Percentiles rank a stretch among this genome's conserved stretches.
These are phyloP conservation scores for Neurospora sp. DNA, from an alignment of 495 filamentous ascomycete species.

Conservation along the genomic window DNA sequence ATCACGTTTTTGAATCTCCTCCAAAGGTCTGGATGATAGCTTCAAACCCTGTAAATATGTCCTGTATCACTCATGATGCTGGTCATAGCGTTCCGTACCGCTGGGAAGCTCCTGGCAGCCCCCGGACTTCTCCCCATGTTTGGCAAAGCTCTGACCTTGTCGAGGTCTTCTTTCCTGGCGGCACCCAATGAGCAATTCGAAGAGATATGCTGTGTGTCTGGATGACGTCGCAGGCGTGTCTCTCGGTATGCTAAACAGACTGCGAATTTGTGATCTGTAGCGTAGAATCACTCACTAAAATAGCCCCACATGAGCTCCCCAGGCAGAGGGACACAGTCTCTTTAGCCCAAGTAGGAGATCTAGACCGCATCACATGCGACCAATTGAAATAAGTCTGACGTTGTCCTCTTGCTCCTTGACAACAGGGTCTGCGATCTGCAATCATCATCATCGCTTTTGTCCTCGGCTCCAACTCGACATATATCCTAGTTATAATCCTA, in stretches of 20 bases:
- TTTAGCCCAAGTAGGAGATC: neutral
- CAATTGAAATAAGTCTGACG: neutral
- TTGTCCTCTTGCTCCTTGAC: neutral
- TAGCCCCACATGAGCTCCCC: neutral
- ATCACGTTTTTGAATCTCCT: neutral
- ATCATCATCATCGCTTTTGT: neutral
- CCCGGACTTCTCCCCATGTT: neutral
- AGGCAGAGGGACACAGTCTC: neutral
- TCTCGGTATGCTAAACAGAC: neutral
- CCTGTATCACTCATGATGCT: neutral
- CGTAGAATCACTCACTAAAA: neutral
- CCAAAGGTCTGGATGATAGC: neutral
- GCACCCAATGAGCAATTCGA: neutral
- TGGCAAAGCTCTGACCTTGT: neutral
- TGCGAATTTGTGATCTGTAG: neutral
- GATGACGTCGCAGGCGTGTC: neutral
- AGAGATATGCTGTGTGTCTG: neutral
- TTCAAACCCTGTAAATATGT: neutral
- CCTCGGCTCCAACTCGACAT: neutral
- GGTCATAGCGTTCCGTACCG: neutral
- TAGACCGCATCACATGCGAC: neutral
- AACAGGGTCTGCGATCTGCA: neutral
- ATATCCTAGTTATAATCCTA: neutral
- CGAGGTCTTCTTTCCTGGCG: neutral
- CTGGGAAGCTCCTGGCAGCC: neutral